Base-by-base conservation (phyloP, 768 basidiomycete genomes). In the Xerocomellus intermedius region DNA sequence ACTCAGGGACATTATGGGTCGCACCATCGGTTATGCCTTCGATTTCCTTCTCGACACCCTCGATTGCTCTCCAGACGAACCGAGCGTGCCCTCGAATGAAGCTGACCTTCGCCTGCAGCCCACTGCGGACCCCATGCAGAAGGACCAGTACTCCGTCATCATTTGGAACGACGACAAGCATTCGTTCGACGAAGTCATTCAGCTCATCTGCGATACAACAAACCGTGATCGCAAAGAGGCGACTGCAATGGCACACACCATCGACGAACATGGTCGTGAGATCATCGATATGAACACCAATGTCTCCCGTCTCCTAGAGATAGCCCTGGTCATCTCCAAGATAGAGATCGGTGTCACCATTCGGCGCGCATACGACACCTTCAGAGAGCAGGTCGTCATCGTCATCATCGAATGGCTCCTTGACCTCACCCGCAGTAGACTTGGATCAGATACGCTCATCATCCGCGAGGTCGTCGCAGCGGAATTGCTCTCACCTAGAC, bases 161-260 rank as follows among this genome's bases (percentile, higher is more conserved):
- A 73, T 98, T 5, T 98, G 94, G 94, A 94, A 95, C 74, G 95
- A 97, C 70, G 97, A 99, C 71, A 96, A 95, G 63, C 97, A 98
- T 71, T 94, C 92, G 0, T 89, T 87, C 63, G 86, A 88, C 48
- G 94, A 98, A 65, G 86, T 97, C 50, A 87, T 87, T 58, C 81
- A 83, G 56, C 79, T 93, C 39, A 73, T 91, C 7, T 77, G 79
- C 54, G 88, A 88, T 42, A 70, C 72, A 16, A 79, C 77, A 1
- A 72, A 69, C 17, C 78, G 80, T 21, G 71, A 82, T 9, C 71
- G 74, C 21, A 83, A 83, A 37, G 84, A 87, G 28, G 88, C 89
- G 0, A 63, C 73, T 0, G 78, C 74, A 1, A 70, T 85, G 37
- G 82, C 81, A 0, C 77, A 82, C 43, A 73, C 78, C 37, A 80